These are phyloP conservation scores for Yamadazyma aaseri DNA, from an alignment of 1,139 yeast species.

Conservation along the genomic window DNA sequence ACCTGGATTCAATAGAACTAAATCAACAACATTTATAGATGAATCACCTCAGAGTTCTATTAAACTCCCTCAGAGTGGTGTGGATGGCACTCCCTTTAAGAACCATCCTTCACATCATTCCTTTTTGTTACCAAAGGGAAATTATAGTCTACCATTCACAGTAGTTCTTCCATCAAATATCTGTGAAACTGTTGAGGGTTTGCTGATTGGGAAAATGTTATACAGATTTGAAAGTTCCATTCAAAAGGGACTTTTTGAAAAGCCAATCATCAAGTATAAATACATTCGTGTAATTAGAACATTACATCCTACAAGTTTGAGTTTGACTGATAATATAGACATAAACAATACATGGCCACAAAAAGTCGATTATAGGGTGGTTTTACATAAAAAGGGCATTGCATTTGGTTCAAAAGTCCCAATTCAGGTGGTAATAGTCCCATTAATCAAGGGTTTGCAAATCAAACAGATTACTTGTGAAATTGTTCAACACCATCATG, in stretches of 20 bases:
- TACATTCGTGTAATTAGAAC: slow-evolving; percentile 47
- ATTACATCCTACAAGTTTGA: slow-evolving; percentile 49
- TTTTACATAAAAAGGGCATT: slow-evolving; percentile 54
- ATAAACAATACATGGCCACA: slow-evolving; percentile 65
- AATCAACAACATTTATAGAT: slow-evolving; percentile 18
- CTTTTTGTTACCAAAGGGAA: slow-evolving; percentile 61
- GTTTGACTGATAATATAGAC: slow-evolving; percentile 54
- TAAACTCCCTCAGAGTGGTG: slow-evolving; percentile 35
- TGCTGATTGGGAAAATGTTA: slow-evolving; percentile 52
- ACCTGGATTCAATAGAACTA: slow-evolving; percentile 21
- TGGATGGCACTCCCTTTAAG: slow-evolving; percentile 47
- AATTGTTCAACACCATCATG: slow-evolving; percentile 51
- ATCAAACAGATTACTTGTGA: slow-evolving; percentile 47
- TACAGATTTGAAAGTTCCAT: slow-evolving; percentile 55
- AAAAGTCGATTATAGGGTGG: slow-evolving; percentile 62
- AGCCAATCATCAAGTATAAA: slow-evolving; percentile 33
- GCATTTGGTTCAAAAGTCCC: slow-evolving; percentile 60
- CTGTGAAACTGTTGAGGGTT: slow-evolving; percentile 69
- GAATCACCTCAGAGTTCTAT: slow-evolving; percentile 11
- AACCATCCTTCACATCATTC: slow-evolving; percentile 26
- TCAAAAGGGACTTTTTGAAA: slow-evolving; percentile 53
- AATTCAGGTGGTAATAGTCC: slow-evolving; percentile 53
- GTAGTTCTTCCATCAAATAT: slow-evolving; percentile 56
- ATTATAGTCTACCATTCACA: slow-evolving; percentile 63
- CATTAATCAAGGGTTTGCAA: slow-evolving; percentile 56